Base-by-base conservation (phyloP, 495 filamentous ascomycete genomes). In the Gamarada debralockiae region DNA sequence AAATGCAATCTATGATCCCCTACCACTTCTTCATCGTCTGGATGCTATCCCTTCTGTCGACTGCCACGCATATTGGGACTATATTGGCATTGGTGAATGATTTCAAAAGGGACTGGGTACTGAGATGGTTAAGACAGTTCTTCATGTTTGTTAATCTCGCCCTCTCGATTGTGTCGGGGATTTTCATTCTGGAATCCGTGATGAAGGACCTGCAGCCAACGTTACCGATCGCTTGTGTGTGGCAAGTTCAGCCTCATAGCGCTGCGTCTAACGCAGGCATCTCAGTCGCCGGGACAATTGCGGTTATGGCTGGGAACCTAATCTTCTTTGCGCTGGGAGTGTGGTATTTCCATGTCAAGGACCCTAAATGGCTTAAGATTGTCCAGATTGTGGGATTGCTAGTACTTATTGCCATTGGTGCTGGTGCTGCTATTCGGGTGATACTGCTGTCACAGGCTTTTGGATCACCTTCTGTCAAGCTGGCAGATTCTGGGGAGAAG, bases 11-110 rank as follows among this genome's bases (percentile, higher is more conserved):
- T n/a, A 69, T 83, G 55, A 66, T 76, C 9, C 71, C 76, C 0
- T 83, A 83, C 66, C 80, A 83, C 63, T 81, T 82, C 67, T 82
- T 83, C 66, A 67, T 82, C 45, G 70, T 83, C 48, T 83, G 80
- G 79, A 79, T 81, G 70, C 69, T 83, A 3, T 75, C 75, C 0
- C 54, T 80, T 20, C 67, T 83, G 14, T 78, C 77, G 10, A 83
- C 77, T 60, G 74, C 76, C 14, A 78, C 78, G 10, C 78, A 82
- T 62, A 74, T 79, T 44, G 72, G 75, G 17, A 76, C 76, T 0
- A 68, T 83, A 3, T 65, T 83, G 7, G 74, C 76, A 1, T 68
- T 83, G 33, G 75, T 80, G 1, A 71, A 74, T 48, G 80, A 83
- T 58, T 82, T 81, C 68, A 77, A 74, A 57, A 64, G 80, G 37